Conservation (phyloP, 495 filamentous ascomycete genomes). For the Talaromyces ruber region DNA sequence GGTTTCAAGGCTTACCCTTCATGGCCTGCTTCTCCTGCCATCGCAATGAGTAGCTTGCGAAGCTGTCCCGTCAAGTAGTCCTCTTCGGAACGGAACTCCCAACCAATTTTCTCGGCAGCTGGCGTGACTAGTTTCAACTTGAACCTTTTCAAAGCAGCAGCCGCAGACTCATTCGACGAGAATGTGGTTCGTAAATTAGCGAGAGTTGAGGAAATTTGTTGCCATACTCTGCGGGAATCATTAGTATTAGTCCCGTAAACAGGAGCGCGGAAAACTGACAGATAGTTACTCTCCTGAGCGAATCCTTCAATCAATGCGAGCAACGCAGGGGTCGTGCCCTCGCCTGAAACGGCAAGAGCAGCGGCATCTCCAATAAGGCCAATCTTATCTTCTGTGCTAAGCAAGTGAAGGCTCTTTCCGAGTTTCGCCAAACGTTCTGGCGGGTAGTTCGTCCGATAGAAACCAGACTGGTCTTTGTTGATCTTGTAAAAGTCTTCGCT, state of each 20-base stretch:
- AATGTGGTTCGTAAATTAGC: slow-evolving; percentile 58
- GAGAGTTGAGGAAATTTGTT: slow-evolving; percentile 65
- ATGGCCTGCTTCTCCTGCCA: slow-evolving; percentile 67
- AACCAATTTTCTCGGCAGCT: slow-evolving; percentile 71
- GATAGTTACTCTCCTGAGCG: slow-evolving; percentile 68
- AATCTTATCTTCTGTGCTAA: slow-evolving; percentile 84
- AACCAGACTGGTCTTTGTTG: slow-evolving; percentile 79
- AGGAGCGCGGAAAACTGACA: slow-evolving; percentile 35
- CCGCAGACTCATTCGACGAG: slow-evolving; percentile 44
- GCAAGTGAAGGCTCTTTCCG: slow-evolving; percentile 58
- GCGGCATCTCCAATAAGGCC: slow-evolving; percentile 86
- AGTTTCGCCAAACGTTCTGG: slow-evolving; percentile 69
- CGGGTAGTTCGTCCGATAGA: slow-evolving; percentile 90
- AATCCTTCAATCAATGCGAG: slow-evolving; percentile 76
- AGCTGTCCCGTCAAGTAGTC: slow-evolving; percentile 75
- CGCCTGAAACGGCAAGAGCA: slow-evolving; percentile 79
- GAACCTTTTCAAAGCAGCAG: slow-evolving; percentile 65
- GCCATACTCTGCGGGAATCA: slow-evolving; percentile 55
- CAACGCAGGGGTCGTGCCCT: slow-evolving; percentile 69
- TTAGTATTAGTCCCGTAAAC: neutral
- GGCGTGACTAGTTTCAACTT: slow-evolving; percentile 59
- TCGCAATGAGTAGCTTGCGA: slow-evolving; percentile 66
- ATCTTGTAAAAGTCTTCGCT: slow-evolving; percentile 80
- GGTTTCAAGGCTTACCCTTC: slow-evolving; percentile 42
- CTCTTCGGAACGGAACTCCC: slow-evolving; percentile 68